These are phyloP conservation scores for Colletotrichum sp. DNA, from an alignment of 2,329 filamentous ascomycete species.

Conservation along the genomic window DNA sequence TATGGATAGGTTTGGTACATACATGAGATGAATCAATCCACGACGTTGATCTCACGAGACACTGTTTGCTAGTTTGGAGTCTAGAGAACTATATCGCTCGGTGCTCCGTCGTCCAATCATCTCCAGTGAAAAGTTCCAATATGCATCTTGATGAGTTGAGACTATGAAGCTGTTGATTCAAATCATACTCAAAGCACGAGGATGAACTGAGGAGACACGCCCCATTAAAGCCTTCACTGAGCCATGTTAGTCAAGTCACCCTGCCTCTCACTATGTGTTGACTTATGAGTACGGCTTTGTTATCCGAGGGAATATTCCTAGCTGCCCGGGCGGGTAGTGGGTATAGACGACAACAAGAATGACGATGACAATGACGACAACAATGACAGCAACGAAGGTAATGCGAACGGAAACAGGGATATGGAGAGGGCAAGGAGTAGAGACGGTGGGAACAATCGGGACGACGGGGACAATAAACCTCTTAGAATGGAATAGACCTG, in stretches of 20 bases:
- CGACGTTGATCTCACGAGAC: background rate
- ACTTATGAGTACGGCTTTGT: too few relatives aligned
- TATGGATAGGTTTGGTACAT: background rate
- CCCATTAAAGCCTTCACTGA: background rate
- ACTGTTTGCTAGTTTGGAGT: rapidly evolving
- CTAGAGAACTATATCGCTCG: rapidly evolving
- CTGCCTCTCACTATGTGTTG: too few relatives aligned
- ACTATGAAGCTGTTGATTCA: background rate
- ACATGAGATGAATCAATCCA: rapidly evolving
- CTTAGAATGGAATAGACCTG: too few relatives aligned
- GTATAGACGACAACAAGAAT: too few relatives aligned
- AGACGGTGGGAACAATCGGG: too few relatives aligned
- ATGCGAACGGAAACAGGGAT: too few relatives aligned
- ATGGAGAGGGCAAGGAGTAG: too few relatives aligned
- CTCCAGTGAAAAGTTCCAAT: background rate
- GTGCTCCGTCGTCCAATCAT: background rate
- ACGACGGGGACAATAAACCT: too few relatives aligned
- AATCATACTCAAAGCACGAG: background rate
- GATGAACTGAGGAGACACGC: background rate
- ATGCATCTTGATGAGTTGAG: background rate
- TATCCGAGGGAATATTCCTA: too few relatives aligned
- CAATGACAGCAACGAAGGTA: too few relatives aligned
- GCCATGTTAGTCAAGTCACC: rapidly evolving
- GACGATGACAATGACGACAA: too few relatives aligned
- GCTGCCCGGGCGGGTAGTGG: too few relatives aligned